Evolutionary conservation across 345 rosid species (phyloP).

Genomic region (Ceriops decandra): DNA sequence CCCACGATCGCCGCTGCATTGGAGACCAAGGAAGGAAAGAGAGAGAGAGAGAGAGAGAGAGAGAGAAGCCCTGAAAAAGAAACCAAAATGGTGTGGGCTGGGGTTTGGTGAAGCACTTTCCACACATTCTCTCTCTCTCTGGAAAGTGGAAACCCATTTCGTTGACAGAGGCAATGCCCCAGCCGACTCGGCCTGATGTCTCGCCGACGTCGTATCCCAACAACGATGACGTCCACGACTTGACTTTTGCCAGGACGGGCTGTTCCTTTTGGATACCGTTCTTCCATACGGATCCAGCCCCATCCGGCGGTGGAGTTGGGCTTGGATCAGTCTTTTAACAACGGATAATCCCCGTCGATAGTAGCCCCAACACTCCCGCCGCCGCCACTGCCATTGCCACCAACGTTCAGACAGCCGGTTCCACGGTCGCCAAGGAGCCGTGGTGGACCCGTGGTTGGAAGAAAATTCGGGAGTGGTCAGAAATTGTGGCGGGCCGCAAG

Average conservation of each 20-base stretch:
- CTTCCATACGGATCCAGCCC: conserved; percentile 5
- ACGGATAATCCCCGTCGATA: conserved; percentile 30
- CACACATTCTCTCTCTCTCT: conserved; percentile 13
- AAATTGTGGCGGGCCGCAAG: conserved; percentile 42
- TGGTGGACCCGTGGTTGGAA: conserved; percentile 50
- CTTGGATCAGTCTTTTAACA: conserved; percentile 44
- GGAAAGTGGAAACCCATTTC: neutral
- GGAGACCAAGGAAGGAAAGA: no score
- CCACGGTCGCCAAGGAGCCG: conserved; percentile 8
- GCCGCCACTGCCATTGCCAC: neutral
- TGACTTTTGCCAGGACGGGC: conserved; percentile 25
- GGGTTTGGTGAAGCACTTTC: conserved; percentile 18
- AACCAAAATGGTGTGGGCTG: conserved; percentile 10
- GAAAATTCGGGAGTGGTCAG: conserved; percentile 48
- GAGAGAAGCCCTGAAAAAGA: no score
- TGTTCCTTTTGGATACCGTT: conserved; percentile 45
- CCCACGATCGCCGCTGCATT: no score
- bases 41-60: no score
- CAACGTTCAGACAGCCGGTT: no score
- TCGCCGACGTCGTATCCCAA: conserved; percentile 8
- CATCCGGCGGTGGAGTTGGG: neutral
- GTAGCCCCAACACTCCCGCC: neutral
- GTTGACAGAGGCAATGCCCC: conserved; percentile 18
- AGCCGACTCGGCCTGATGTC: neutral
- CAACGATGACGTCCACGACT: conserved; percentile 36